Evolutionary conservation across 176 grass and related monocot genomes (phyloP), one percentile per base, ranked within the genome.

Genomic region (Bonia amplexicaulis): DNA sequence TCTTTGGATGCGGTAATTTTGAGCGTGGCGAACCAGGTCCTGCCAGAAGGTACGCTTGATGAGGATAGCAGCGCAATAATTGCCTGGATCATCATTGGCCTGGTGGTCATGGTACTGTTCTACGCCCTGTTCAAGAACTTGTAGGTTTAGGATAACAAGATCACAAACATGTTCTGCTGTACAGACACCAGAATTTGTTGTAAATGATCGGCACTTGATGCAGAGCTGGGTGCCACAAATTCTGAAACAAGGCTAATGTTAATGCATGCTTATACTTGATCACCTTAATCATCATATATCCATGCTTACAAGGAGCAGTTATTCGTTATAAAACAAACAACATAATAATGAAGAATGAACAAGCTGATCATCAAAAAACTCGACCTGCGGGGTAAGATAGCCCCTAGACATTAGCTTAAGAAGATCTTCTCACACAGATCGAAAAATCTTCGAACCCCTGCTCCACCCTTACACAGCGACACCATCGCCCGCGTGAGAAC

Each of bases 71-170:
- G 68, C 62, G 83, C 78, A 3, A 69, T 53, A 19, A 73, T 98
- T 46, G 66, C 83, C 0, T 71, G 89, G 1, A 60, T 42, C 67
- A 59, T 95, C 62, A 63, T 89, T 78, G 84, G 89, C 19, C 59
- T 98, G 13, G 22, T 87, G 51, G 61, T 86, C 82, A 95, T 90
- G 87, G 23, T 84, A 31, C 47, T 89, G 17, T 90, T 74, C 78
- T 84, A 90, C 42, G 71, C 80, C 74, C 22, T 98, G 61, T 66
- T 95, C 13, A 84, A 84, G 49, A 87, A 84, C 85, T 76, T 86
- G 47, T 80, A 76, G 23, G 25, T 45, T 16, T 26, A 68, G 31
- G 19, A 54, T 22, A 27, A 1, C 12, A 71, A 53, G 2, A 61
- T 35, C 4, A 25, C 51, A 2, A 6, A 1, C 19, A 55, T 29